Evolutionary conservation across 2,329 filamentous ascomycete species (phyloP).

Genomic region (Hawksworthiomyces lignivorus): DNA sequence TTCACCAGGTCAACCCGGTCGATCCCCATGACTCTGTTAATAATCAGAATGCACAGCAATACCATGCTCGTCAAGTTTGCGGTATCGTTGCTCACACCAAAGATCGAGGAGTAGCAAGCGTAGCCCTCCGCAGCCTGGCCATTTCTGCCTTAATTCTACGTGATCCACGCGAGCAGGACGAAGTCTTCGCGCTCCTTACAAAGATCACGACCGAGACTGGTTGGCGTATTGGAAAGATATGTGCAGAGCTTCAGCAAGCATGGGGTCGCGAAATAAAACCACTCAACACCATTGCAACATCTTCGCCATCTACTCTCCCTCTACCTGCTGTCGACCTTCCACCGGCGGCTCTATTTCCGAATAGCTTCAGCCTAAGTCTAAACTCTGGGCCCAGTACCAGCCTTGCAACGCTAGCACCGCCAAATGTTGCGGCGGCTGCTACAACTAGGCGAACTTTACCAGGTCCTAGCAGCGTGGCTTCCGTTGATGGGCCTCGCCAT

Average conservation of each 20-base stretch:
- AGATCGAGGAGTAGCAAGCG: constrained; percentile 68
- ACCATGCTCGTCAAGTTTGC: constrained; percentile 77
- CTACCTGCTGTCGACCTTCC: not conserved
- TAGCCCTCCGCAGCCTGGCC: constrained; percentile 71
- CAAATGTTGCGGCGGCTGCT: not conserved
- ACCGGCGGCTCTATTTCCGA: not conserved
- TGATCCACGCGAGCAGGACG: constrained; percentile 64
- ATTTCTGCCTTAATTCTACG: constrained; percentile 69
- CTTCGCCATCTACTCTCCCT: not conserved
- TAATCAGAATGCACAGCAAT: constrained; percentile 61
- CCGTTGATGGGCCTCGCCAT: not conserved
- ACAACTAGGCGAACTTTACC: not conserved
- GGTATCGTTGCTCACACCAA: constrained; percentile 82
- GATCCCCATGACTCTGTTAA: constrained; percentile 53
- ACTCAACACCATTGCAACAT: not conserved
- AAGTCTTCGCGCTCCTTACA: constrained; percentile 70
- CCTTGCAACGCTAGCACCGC: not conserved
- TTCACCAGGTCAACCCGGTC: constrained; percentile 72
- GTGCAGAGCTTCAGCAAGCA: constrained; percentile 61
- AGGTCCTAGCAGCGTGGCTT: no score
- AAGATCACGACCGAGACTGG: constrained; percentile 69
- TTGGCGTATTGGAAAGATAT: constrained; percentile 68
- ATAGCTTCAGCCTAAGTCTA: not conserved
- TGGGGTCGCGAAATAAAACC: constrained; percentile 65
- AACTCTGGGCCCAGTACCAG: no score